Evolutionary conservation across 2,329 filamentous ascomycete species (phyloP), one percentile per base, ranked within the genome.

Genomic region (Cladorrhinum sp.): DNA sequence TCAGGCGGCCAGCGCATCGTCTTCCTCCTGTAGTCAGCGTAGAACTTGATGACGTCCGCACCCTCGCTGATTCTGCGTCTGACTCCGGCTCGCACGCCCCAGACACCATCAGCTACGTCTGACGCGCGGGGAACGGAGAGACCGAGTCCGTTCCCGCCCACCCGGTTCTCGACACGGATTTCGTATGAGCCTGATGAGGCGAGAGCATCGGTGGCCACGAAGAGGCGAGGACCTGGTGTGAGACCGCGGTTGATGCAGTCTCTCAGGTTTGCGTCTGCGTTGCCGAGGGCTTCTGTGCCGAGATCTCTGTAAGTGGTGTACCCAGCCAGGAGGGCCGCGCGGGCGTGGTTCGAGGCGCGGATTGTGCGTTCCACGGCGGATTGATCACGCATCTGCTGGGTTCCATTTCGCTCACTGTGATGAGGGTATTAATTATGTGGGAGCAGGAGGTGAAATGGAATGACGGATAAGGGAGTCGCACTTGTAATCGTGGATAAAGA

Each of bases 251-350:
- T 81, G 66, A 85, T 77, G 32, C 78, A 77, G 67, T 85, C 80
- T 9, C 82, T 76, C 2, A 85, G 69, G 57, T 77, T 77, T 41
- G 77, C 76, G 67, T 85, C 82, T 25, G 77, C 77, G 38, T 79
- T 77, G 25, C 75, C 73, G 61, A 84, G 75, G 0, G 77, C 76
- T 66, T 85, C 82, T 2, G 80, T 81, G 13, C 82, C 81, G 0
- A 85, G 75, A 67, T 85, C 82, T 49, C 82, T 75, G 68, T 84
- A 84, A 1, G 82, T 85, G 0, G 82, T 87, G 72, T 81, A 86
- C 6, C 84, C 84, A 0, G 83, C 81, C 20, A 81, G 71, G 9
- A 87, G 73, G 1, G 81, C 83, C 0, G 76, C 74, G 50, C 79
- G 79, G 62, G 77, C 77, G 63, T 84, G 79, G 61, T 84, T 81